Conservation (phyloP, 2,329 filamentous ascomycete species). For the Fusarium kyushuense region DNA sequence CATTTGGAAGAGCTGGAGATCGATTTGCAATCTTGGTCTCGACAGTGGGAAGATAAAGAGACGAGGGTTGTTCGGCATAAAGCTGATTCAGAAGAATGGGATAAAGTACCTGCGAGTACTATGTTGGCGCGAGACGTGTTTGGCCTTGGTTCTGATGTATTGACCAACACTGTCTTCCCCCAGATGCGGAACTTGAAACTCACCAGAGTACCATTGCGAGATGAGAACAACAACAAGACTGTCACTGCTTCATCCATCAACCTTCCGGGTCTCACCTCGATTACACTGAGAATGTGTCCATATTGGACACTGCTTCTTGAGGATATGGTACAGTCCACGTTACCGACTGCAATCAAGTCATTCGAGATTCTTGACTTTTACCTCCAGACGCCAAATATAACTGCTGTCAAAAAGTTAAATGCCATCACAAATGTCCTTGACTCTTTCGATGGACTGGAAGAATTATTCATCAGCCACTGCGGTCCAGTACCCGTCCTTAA, state of each 20-base stretch:
- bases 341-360: not conserved
- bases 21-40: not conserved
- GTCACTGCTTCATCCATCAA: not conserved
- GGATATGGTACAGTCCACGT: rapidly evolving
- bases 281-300: not conserved
- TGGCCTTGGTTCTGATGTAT: rapidly evolving
- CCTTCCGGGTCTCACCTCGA: rapidly evolving
- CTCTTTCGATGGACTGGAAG: not conserved
- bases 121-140: not conserved
- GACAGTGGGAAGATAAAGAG: conserved; percentile 7
- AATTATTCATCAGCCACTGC: not conserved
- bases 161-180: rapidly evolving
- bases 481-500: not conserved
- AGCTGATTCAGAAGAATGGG: not conserved
- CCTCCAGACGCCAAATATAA: not conserved
- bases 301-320: not conserved
- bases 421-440: rapidly evolving
- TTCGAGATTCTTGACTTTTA: conserved; percentile 3
- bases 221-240: not conserved
- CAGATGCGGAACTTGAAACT: not conserved
- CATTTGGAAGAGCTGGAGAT: not conserved
- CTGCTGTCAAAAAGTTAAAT: not conserved
- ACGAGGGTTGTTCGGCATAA: rapidly evolving
- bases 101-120: not conserved
- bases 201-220: not conserved